These are phyloP conservation scores for Tricholoma flavovirens DNA, from an alignment of 768 basidiomycete species.

Conservation along the genomic window DNA sequence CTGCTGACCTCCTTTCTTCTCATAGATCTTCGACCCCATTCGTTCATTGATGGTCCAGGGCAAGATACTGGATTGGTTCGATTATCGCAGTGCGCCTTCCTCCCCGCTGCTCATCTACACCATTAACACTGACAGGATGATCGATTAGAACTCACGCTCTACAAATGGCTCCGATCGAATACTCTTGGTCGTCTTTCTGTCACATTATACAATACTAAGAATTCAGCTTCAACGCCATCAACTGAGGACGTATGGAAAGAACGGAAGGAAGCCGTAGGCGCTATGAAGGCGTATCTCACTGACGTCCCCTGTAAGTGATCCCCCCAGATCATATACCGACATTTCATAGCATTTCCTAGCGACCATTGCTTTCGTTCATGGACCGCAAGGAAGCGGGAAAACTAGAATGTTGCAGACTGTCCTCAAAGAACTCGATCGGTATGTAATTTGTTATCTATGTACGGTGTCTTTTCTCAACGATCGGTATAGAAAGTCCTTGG, in stretches of 20 bases:
- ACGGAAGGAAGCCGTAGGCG: constrained; percentile 66
- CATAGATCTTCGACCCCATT: constrained; percentile 87
- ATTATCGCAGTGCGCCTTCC: constrained; percentile 54
- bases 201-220: constrained; percentile 22
- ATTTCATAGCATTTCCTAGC: constrained; percentile 29
- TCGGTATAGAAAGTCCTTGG: constrained; percentile 51
- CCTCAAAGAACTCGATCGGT: constrained; percentile 52
- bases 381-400: constrained; percentile 83
- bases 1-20: background rate
- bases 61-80: constrained; percentile 81
- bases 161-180: constrained; percentile 69
- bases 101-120: background rate
- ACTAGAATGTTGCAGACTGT: constrained; percentile 49
- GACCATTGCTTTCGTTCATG: constrained; percentile 75
- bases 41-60: constrained; percentile 78
- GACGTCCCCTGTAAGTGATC: constrained; percentile 64
- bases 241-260: constrained; percentile 73
- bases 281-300: constrained; percentile 63
- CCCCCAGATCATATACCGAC: constrained; percentile 1
- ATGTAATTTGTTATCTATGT: constrained; percentile 9
- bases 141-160: constrained; percentile 56
- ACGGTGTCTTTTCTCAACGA: background rate
- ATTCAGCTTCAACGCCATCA: constrained; percentile 14
- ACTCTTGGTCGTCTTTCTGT: constrained; percentile 44
- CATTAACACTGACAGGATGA: background rate